A percentile compares a stretch with the other conserved stretches of the same genome.
phyloP scores from a whole-genome alignment of 805 yeast species.

The Blastobotrys chiropterorum region DNA sequence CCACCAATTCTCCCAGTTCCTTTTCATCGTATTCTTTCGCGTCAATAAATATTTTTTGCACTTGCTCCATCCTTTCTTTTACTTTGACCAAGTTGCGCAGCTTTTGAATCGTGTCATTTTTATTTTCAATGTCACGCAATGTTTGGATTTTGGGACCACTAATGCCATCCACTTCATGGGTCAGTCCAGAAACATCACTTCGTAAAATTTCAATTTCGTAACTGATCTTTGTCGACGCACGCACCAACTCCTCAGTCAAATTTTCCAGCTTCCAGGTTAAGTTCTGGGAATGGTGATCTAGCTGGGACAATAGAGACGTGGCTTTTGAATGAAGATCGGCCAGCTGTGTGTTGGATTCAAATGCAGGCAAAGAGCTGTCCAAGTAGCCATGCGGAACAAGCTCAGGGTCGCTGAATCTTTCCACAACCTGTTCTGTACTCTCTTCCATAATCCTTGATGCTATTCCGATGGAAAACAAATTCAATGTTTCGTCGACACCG shows the following conservation, averaged over 20 bases:
- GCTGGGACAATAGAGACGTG: slow-evolving; percentile 26
- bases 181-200: slow-evolving; percentile 25
- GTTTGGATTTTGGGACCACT: no score
- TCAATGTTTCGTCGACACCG: no score
- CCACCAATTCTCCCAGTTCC: slow-evolving; percentile 27
- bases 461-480: no score
- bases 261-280: slow-evolving; percentile 25
- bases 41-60: slow-evolving; percentile 21
- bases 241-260: slow-evolving; percentile 21
- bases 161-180: slow-evolving; percentile 17
- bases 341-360: slow-evolving; percentile 15
- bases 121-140: slow-evolving; percentile 10
- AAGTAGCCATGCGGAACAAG: slow-evolving; percentile 27
- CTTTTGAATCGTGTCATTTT: slow-evolving; percentile 16
- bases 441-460: no score
- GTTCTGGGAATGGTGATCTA: slow-evolving; percentile 28
- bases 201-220: slow-evolving; percentile 31
- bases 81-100: slow-evolving; percentile 23
- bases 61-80: slow-evolving; percentile 22
- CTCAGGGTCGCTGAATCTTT: slow-evolving; percentile 20
- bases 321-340: slow-evolving; percentile 25
- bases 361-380: slow-evolving; percentile 20
- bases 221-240: slow-evolving; percentile 25
- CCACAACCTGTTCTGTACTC: slow-evolving; percentile 18
- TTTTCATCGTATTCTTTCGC: slow-evolving; percentile 23